Evolutionary conservation across 768 basidiomycete genomes (phyloP).

Genomic region (Rhizopogon vulgaris): DNA sequence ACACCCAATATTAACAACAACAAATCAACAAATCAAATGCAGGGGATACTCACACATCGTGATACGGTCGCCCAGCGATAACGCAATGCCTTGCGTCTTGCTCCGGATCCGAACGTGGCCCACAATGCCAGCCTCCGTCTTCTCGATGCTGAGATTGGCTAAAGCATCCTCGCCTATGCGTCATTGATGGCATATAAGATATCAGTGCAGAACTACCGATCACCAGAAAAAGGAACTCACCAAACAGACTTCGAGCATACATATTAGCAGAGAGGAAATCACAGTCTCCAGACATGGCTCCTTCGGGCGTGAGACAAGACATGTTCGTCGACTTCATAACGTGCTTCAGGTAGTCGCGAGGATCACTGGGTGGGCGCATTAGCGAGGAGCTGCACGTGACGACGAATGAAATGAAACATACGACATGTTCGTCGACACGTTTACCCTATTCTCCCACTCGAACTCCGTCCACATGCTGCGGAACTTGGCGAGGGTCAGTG

Average conservation of each 20-base stretch:
- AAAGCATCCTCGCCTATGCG: slow-evolving; percentile 85
- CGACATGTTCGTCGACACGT: slow-evolving; percentile 80
- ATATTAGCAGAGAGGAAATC: slow-evolving; percentile 96
- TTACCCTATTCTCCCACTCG: slow-evolving; percentile 99
- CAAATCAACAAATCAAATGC: slow-evolving; percentile 2
- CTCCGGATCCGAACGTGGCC: slow-evolving; percentile 95
- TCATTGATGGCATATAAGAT: not conserved
- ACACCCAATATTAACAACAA: not conserved
- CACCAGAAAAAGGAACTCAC: slow-evolving; percentile 37
- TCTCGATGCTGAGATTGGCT: slow-evolving; percentile 91
- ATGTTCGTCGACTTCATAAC: slow-evolving; percentile 98
- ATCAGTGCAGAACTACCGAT: not conserved
- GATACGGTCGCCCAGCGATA: slow-evolving; percentile 89
- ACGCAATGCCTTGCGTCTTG: slow-evolving; percentile 96
- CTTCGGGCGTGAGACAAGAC: slow-evolving; percentile 90
- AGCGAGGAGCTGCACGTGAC: not conserved
- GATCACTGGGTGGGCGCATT: slow-evolving; percentile 44
- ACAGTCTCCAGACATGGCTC: slow-evolving; percentile 87
- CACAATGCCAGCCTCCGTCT: slow-evolving; percentile 76
- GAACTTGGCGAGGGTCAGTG: slow-evolving; percentile 47
- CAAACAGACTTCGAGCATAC: slow-evolving; percentile 92
- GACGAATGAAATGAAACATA: slow-evolving; percentile 33
- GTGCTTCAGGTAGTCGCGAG: slow-evolving; percentile 85
- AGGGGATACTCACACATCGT: slow-evolving; percentile 45
- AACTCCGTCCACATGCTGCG: slow-evolving; percentile 99